A percentile compares a stretch with the other conserved stretches of the same genome.
Evolutionary conservation across 2,329 filamentous ascomycete genomes (phyloP).

Genomic region (Dryadomyces quercivorus): DNA sequence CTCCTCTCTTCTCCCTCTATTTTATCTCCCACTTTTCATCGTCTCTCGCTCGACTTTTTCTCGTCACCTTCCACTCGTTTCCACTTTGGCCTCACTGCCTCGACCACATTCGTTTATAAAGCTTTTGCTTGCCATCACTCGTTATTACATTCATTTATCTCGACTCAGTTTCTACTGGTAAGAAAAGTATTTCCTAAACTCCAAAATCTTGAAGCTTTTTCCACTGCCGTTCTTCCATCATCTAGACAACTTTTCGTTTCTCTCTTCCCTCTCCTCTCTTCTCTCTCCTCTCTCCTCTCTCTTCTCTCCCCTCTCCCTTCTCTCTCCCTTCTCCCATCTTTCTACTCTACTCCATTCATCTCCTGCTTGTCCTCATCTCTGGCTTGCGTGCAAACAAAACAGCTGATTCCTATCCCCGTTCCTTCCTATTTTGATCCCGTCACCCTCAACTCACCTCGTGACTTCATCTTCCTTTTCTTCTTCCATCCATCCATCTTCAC

Average conservation of each 20-base stretch:
- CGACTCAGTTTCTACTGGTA: not conserved
- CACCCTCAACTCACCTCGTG: not conserved
- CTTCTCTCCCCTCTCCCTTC: not conserved
- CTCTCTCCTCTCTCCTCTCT: not conserved
- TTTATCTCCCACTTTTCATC: not conserved
- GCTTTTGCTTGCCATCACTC: no score
- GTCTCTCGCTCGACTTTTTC: not conserved
- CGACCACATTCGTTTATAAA: not conserved
- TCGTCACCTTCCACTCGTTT: not conserved
- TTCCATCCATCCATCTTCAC: not conserved
- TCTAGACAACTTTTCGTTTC: not conserved
- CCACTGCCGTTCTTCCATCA: not conserved
- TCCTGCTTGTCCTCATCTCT: no score
- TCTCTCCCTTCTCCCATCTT: not conserved
- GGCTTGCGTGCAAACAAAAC: not conserved
- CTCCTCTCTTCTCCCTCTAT: not conserved
- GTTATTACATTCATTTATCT: no score
- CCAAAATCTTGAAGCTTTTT: no score
- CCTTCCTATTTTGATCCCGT: slow-evolving; percentile 8
- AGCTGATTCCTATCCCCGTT: not conserved
- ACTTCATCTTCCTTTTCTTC: not conserved
- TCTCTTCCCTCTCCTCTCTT: not conserved
- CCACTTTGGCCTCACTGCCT: not conserved
- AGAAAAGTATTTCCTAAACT: no score
- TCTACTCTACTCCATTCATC: no score